Base-by-base conservation (phyloP, 108 stramenopile genomes). In the Aurantiochytrium sp. region DNA sequence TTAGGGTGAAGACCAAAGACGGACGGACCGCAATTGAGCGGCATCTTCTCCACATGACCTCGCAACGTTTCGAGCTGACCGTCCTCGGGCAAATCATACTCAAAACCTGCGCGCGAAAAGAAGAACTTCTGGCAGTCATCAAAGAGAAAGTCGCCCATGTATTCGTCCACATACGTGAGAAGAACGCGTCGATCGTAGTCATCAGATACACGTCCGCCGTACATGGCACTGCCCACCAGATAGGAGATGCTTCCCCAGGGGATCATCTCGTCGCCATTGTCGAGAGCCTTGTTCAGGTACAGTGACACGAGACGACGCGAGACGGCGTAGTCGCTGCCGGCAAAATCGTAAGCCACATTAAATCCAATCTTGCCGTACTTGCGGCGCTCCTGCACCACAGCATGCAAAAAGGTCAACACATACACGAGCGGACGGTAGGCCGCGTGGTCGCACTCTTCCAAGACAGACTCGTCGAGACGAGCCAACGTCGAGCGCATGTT, bases 101-200 rank as follows among this genome's bases (percentile, higher is more conserved):
- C 94, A 35, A 93, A 95, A 58, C 94, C 95, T 3, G 91, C 95
- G 8, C 88, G 64, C 23, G 90, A 91, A 89, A 95, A 95, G 88
- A 57, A 94, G 91, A 95, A 95, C 89, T 91, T 92, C 72, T 94
- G 94, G 90, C 93, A 93, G 45, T 94, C 94, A 51, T 95, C 94
- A 58, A 95, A 95, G 25, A 95, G 60, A 72, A 95, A 95, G 88
- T 95, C 95, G 29, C 95, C 95, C 95, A 95, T 95, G 92, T 95
- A 95, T 88, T 95, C 95, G 25, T 94, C 59, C 59, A 95, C 71
- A 87, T 95, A 95, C 23, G 95, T 95, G 42, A 59, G 42, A 44
- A 95, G 90, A 21, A 95, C 93, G 57, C 95, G 91, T 55, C 94
- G 89, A 88, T 95, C 95, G 93, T 94, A 94, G 64, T 94, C 93